Evolutionary conservation across 495 filamentous ascomycete species (phyloP).

Genomic region (Thermochaetoides thermophila): DNA sequence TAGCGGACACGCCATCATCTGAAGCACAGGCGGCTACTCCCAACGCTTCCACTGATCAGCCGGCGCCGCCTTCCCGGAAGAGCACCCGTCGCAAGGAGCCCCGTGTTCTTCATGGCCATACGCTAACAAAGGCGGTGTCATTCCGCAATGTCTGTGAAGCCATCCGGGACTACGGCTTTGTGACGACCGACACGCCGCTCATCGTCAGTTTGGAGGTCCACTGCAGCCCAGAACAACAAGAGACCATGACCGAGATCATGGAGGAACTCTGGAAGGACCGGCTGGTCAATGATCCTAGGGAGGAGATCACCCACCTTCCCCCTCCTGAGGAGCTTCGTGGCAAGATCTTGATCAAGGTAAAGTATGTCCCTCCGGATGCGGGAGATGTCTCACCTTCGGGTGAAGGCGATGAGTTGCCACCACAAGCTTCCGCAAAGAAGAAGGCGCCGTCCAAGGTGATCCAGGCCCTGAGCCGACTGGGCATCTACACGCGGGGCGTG

Average conservation of each 20-base stretch:
- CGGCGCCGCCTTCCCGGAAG: too few species aligned
- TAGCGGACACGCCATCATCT: constrained; percentile 10
- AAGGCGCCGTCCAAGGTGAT: constrained; percentile 53
- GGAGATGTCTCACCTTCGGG: constrained; percentile 4
- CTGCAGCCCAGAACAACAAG: constrained; percentile 60
- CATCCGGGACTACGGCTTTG: constrained; percentile 66
- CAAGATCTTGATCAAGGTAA: constrained; percentile 87
- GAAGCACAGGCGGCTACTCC: too few species aligned
- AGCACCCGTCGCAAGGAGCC: constrained; percentile 40
- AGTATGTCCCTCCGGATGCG: constrained; percentile 45
- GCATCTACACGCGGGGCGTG: constrained; percentile 68
- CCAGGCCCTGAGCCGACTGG: constrained; percentile 54
- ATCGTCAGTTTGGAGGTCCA: constrained; percentile 88
- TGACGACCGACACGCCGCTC: constrained; percentile 55
- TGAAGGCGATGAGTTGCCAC: constrained; percentile 1
- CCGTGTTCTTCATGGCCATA: constrained; percentile 75
- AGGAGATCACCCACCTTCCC: constrained; percentile 41
- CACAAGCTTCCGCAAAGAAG: constrained; percentile 16
- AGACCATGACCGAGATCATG: constrained; percentile 84
- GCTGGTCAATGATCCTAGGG: constrained; percentile 45
- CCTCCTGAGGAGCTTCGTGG: constrained; percentile 46
- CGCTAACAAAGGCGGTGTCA: constrained; percentile 69
- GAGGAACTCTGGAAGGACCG: constrained; percentile 55
- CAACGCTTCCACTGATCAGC: too few species aligned
- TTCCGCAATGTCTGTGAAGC: constrained; percentile 74